A percentile compares a stretch with the other conserved stretches of the same genome.
Evolutionary conservation across 139 green algal genomes (phyloP).

Genomic region (Microglena sp.): DNA sequence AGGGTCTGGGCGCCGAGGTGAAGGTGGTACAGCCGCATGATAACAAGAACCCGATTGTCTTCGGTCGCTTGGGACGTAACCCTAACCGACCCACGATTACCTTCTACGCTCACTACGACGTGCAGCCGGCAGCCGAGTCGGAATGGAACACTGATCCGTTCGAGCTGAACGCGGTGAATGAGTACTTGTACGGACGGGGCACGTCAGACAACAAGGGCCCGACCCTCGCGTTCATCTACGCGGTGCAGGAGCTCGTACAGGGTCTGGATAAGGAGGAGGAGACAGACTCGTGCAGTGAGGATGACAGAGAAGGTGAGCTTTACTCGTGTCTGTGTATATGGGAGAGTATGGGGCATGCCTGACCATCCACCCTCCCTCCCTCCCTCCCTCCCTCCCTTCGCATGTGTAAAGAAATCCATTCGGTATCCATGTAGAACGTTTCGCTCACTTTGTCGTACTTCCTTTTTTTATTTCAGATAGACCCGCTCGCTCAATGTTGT

Average conservation of each 20-base stretch:
- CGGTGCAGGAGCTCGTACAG: conserved; percentile 29
- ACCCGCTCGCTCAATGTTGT: too few relatives aligned
- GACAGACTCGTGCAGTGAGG: neutral
- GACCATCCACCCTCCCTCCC: too few relatives aligned
- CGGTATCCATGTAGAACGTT: too few relatives aligned
- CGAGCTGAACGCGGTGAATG: conserved; percentile 68
- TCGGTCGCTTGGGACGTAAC: conserved; percentile 62
- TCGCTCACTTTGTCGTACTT: too few relatives aligned
- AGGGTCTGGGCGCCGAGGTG: conserved; percentile 76
- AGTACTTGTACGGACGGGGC: conserved; percentile 84
- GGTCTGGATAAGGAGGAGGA: neutral
- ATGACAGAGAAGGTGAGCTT: neutral
- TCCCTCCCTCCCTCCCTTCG: too few relatives aligned
- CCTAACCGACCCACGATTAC: conserved; percentile 58
- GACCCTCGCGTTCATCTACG: conserved; percentile 86
- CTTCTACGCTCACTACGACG: conserved; percentile 68
- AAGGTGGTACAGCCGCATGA: conserved; percentile 45
- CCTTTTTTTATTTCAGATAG: too few relatives aligned
- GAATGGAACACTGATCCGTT: conserved; percentile 84
- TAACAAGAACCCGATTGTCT: conserved; percentile 80
- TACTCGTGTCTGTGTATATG: too few relatives aligned
- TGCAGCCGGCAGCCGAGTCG: conserved; percentile 65
- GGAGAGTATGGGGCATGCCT: too few relatives aligned
- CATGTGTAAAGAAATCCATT: too few relatives aligned
- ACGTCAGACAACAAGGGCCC: conserved; percentile 90